Percentiles rank a stretch among this genome's conserved stretches.
These are phyloP conservation scores for Aureobasidium mangrovei DNA, from an alignment of 2,329 filamentous ascomycete genomes.

Conservation along the genomic window DNA sequence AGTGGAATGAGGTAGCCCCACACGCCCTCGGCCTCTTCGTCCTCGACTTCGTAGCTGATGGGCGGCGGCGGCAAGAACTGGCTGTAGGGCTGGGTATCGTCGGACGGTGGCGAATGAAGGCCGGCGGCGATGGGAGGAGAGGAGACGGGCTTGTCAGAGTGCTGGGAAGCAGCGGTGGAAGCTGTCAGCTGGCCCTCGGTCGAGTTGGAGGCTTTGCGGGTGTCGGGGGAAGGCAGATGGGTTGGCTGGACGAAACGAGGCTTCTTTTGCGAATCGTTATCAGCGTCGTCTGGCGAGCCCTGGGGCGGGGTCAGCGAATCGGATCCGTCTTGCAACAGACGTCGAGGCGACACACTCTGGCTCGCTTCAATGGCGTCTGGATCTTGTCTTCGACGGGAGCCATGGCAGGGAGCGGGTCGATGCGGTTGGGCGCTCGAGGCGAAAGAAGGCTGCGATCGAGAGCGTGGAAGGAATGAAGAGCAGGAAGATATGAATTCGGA, in stretches of 20 bases:
- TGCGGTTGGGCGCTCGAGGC: background rate
- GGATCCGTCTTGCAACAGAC: background rate
- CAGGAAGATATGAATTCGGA: too few relatives aligned
- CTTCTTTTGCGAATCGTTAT: slow-evolving; percentile 61
- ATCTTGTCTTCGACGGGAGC: slow-evolving; percentile 52
- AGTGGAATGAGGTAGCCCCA: slow-evolving; percentile 93
- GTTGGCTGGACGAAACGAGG: slow-evolving; percentile 58
- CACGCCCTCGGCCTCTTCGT: slow-evolving; percentile 76
- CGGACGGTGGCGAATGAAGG: slow-evolving; percentile 58
- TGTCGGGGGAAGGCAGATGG: slow-evolving; percentile 75
- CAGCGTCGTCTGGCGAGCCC: slow-evolving; percentile 56
- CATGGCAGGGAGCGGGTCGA: background rate
- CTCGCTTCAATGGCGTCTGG: slow-evolving; percentile 63
- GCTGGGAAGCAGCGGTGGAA: slow-evolving; percentile 56
- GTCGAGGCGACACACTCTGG: slow-evolving; percentile 50
- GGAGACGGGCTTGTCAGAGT: slow-evolving; percentile 43
- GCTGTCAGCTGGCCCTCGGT: slow-evolving; percentile 63
- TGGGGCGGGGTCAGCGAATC: slow-evolving; percentile 31
- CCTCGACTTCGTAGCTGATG: slow-evolving; percentile 70
- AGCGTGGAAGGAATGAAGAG: background rate
- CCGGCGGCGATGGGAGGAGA: slow-evolving; percentile 26
- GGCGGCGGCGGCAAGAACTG: slow-evolving; percentile 68
- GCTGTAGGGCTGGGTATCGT: slow-evolving; percentile 64
- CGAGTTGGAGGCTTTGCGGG: slow-evolving; percentile 55
- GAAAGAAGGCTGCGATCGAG: background rate